Percentiles rank a stretch among this genome's conserved stretches.
These are phyloP conservation scores for Pistacia integerrima DNA, from an alignment of 345 rosid species.

Conservation along the genomic window DNA sequence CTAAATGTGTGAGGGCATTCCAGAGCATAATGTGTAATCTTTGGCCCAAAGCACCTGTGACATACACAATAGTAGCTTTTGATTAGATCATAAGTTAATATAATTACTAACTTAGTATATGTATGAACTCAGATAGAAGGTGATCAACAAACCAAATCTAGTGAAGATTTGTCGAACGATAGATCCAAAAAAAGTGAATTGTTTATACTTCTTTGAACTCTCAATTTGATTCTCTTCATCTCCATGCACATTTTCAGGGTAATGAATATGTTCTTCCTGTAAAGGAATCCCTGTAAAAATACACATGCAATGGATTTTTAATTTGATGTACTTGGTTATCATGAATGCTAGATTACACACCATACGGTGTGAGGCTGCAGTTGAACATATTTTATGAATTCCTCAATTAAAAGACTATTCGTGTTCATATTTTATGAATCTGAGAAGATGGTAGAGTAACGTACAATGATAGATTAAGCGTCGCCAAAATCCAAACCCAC, in stretches of 20 bases:
- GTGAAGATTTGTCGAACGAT: not conserved
- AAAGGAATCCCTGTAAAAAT: not conserved
- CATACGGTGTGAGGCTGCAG: no score
- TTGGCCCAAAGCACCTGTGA: not conserved
- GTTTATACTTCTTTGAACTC: not conserved
- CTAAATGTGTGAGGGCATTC: not conserved
- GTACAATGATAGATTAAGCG: not conserved
- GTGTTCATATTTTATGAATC: not conserved
- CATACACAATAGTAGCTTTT: not conserved
- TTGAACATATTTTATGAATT: no score
- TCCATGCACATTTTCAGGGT: not conserved
- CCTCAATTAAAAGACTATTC: no score
- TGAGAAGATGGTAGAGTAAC: not conserved
- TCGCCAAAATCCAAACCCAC: slow-evolving; percentile 8
- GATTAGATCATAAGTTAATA: not conserved
- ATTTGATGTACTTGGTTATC: no score
- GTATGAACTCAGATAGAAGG: no score
- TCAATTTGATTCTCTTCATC: not conserved
- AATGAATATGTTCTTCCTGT: not conserved
- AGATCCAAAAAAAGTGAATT: not conserved
- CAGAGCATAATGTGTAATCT: not conserved
- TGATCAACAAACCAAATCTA: not conserved
- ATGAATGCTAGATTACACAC: no score
- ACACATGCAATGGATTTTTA: no score
- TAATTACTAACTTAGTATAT: not conserved